Evolutionary conservation across 192 early-diverging fungal species (phyloP).

Genomic region (Coemansia erecta): DNA sequence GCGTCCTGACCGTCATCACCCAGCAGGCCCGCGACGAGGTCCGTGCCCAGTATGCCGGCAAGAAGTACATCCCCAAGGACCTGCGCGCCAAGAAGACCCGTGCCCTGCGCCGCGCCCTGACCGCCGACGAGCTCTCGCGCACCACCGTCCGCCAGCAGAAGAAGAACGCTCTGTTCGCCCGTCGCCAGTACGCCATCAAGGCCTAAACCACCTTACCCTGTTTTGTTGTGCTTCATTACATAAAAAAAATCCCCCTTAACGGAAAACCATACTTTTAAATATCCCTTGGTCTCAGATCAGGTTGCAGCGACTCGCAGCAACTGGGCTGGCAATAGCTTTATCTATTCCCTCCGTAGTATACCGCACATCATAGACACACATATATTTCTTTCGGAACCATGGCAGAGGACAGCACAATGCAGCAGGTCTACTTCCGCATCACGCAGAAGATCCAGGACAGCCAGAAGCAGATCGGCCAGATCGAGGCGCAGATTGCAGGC

Average conservation of each 20-base stretch:
- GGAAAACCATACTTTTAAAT: neutral
- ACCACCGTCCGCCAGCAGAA: constrained; percentile 90
- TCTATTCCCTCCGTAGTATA: too few relatives aligned
- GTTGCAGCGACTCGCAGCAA: too few relatives aligned
- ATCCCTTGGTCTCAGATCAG: too few relatives aligned
- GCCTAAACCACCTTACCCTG: neutral
- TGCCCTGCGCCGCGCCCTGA: constrained; percentile 94
- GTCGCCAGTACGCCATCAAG: constrained; percentile 87
- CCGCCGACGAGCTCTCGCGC: constrained; percentile 69
- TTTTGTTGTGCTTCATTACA: neutral
- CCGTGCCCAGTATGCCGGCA: constrained; percentile 86
- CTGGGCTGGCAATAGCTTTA: too few relatives aligned
- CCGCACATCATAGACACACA: neutral
- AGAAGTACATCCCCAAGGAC: constrained; percentile 95
- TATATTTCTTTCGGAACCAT: constrained; percentile 7
- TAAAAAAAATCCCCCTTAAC: neutral
- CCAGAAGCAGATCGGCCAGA: constrained; percentile 42
- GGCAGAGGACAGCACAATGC: constrained; percentile 33
- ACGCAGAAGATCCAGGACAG: constrained; percentile 43
- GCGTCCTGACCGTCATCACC: constrained; percentile 93
- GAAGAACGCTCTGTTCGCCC: constrained; percentile 86
- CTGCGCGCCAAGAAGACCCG: constrained; percentile 99
- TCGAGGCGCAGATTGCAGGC: constrained; percentile 39
- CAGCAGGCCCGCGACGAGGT: constrained; percentile 88
- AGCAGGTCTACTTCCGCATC: constrained; percentile 45